These are phyloP conservation scores for Neocatenulostroma microsporum DNA, from an alignment of 2,329 filamentous ascomycete species.

Conservation along the genomic window DNA sequence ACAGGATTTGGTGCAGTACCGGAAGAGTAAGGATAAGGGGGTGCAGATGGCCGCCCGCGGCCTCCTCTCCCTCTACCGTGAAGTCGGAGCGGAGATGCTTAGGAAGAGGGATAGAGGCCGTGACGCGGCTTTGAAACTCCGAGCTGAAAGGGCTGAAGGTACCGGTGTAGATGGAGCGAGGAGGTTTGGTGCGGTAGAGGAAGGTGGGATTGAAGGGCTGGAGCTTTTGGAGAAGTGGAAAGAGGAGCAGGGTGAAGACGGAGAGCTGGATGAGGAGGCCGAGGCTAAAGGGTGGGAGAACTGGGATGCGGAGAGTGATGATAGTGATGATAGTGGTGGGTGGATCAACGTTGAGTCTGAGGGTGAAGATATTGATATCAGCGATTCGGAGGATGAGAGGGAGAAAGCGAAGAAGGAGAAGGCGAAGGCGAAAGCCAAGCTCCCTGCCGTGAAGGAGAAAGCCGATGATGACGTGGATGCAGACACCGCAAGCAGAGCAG, in stretches of 20 bases:
- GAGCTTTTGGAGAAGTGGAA: slow-evolving; percentile 92
- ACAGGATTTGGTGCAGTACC: slow-evolving; percentile 91
- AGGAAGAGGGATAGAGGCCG: slow-evolving; percentile 87
- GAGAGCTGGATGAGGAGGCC: slow-evolving; percentile 41
- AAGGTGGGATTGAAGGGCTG: slow-evolving; percentile 82
- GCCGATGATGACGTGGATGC: slow-evolving; percentile 11
- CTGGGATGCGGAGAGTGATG: slow-evolving; percentile 55
- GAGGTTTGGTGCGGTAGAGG: slow-evolving; percentile 68
- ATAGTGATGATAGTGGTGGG: slow-evolving; percentile 67
- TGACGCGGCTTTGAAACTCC: slow-evolving; percentile 75
- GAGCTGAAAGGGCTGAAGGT: slow-evolving; percentile 54
- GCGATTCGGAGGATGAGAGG: slow-evolving; percentile 62
- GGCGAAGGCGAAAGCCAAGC: slow-evolving; percentile 6
- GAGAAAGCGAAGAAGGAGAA: slow-evolving; percentile 45
- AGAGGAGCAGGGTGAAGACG: slow-evolving; percentile 67
- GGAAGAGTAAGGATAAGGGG: slow-evolving; percentile 96
- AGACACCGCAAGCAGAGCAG: slow-evolving; percentile 24
- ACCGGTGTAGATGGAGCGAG: slow-evolving; percentile 52
- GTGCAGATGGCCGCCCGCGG: slow-evolving; percentile 99
- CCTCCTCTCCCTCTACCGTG: slow-evolving; percentile 79
- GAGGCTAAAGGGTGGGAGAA: slow-evolving; percentile 47
- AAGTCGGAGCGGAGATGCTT: slow-evolving; percentile 81
- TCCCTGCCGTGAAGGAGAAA: slow-evolving; percentile 12
- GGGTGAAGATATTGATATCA: slow-evolving; percentile 64
- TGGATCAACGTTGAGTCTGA: slow-evolving; percentile 90